Percentiles rank a stretch among this genome's conserved stretches.
These are phyloP conservation scores for Penicillium sclerotiorum DNA, from an alignment of 2,329 filamentous ascomycete genomes.

Conservation along the genomic window DNA sequence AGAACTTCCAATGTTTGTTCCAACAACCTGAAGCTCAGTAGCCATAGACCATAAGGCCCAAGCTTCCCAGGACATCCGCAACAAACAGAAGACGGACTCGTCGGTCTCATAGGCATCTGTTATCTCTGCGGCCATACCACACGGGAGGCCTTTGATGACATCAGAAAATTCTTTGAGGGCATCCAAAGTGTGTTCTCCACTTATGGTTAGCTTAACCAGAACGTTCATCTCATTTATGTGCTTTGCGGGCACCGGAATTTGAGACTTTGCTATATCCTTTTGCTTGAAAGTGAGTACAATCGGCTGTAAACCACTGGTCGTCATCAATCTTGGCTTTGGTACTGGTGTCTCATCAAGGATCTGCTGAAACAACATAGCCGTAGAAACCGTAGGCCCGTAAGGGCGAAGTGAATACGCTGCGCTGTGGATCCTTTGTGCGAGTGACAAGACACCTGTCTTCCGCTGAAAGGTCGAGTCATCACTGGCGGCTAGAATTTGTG, in stretches of 20 bases:
- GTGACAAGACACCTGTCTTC: too few relatives aligned
- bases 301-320: neutral
- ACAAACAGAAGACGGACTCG: neutral
- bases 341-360: neutral
- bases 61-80: neutral
- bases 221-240: neutral
- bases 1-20: neutral
- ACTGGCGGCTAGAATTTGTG: too few relatives aligned
- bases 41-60: neutral
- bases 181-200: neutral
- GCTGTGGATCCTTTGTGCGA: too few relatives aligned
- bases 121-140: neutral
- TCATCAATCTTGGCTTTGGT: neutral
- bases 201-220: neutral
- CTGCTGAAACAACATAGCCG: neutral
- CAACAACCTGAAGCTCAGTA: neutral
- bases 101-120: neutral
- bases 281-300: neutral
- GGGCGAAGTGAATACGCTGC: too few relatives aligned
- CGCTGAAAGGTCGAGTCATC: too few relatives aligned
- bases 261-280: neutral
- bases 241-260: neutral
- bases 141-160: neutral
- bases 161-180: neutral
- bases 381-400: too few relatives aligned